Base-by-base conservation (phyloP, 2,329 filamentous ascomycete genomes). In the Metarhizium brunneum region DNA sequence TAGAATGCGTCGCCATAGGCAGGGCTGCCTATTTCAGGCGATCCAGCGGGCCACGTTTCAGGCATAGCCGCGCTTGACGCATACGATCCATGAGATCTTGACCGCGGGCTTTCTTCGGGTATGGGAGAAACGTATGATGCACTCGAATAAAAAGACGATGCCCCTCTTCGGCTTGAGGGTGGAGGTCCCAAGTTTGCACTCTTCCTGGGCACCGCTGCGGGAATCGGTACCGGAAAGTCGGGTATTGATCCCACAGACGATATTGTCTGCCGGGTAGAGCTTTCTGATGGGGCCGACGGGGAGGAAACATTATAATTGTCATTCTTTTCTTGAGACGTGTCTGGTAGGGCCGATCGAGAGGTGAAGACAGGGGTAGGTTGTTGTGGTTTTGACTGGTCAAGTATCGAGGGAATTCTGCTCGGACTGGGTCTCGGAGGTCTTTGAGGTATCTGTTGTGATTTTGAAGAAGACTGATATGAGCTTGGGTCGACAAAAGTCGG, bases 41-140 rank as follows among this genome's bases (percentile, higher is more conserved):
- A 58, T 7, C 70, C 66, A 4, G 76, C 79, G 4, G 76, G 81
- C 81, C 86, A 90, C 61, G 76, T 83, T 20, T 83, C 81, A 1
- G 87, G 87, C 66, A 90, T 88, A 0, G 82, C 86, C 40, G 83
- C 81, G 61, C 86, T 90, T 2, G 88, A 90, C 25, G 83, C 87
- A 63, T 82, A 86, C 0, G 87, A 90, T 32, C 76, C 76, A 64
- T 83, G 80, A 0, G 83, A 83, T 54, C 76, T 73, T 3, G 77
- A 73, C 29, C 78, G 74, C 0, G 81, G 77, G 59, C 78, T 81
- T 65, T 91, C 87, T 67, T 91, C 88, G 0, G 84, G 85, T 54
- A 92, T 91, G 0, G 88, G 87, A 0, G 87, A 87, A 30, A 91
- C 86, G 57, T 79, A 86, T 0, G 86, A 87, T 13, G 76, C 71